phyloP scores from a whole-genome alignment of 805 yeast genomes.

The Sugiyamaella qingdaonensis region DNA sequence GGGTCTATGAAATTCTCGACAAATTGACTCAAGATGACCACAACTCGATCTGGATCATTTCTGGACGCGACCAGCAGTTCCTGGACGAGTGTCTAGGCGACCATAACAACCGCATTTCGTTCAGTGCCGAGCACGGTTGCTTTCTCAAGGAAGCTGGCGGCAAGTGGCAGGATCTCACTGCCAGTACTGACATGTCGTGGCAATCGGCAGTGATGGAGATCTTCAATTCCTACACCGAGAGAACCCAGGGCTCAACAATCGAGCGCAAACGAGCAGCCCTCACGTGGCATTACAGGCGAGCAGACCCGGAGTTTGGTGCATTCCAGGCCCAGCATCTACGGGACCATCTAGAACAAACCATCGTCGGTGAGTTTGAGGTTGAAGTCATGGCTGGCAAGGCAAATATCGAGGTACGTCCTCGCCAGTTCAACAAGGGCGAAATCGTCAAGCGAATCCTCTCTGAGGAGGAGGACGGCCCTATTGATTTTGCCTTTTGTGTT shows the following conservation, averaged over 20 bases:
- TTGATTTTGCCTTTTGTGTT: conserved; percentile 82
- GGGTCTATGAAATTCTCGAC: conserved; percentile 56
- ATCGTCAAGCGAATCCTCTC: conserved; percentile 77
- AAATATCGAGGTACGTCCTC: conserved; percentile 94
- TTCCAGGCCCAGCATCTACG: conserved; percentile 77
- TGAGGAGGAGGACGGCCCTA: conserved; percentile 45
- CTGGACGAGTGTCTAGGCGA: conserved; percentile 84
- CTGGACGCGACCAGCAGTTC: conserved; percentile 91
- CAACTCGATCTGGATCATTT: conserved; percentile 90
- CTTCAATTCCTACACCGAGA: conserved; percentile 70
- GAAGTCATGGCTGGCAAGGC: conserved; percentile 98
- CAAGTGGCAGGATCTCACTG: conserved; percentile 82
- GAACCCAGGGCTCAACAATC: conserved; percentile 84
- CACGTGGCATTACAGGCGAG: conserved; percentile 95
- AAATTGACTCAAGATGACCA: conserved; percentile 66
- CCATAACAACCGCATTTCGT: conserved; percentile 58
- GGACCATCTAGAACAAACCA: conserved; percentile 54
- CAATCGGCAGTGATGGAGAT: conserved; percentile 73
- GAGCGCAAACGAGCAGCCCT: conserved; percentile 90
- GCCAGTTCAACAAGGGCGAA: conserved; percentile 93
- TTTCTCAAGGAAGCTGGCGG: conserved; percentile 73
- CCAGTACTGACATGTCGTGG: conserved; percentile 88
- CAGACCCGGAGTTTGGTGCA: conserved; percentile 90
- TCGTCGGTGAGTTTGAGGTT: conserved; percentile 66
- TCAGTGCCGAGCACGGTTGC: conserved; percentile 97